phyloP scores from a whole-genome alignment of 1,139 yeast genomes.

The Taphrina flavorubra region DNA sequence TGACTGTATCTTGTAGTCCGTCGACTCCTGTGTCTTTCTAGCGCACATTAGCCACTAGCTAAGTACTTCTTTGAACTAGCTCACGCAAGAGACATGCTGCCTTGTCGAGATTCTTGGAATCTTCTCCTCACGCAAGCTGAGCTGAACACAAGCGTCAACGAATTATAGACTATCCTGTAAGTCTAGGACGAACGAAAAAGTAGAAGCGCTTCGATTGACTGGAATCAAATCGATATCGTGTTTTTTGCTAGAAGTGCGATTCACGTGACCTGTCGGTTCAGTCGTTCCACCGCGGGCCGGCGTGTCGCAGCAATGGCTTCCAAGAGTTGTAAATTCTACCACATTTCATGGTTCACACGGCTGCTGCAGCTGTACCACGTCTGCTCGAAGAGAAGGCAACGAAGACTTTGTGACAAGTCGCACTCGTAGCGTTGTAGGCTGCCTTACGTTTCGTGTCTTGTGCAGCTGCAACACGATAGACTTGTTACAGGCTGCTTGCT shows the following conservation, averaged over 20 bases:
- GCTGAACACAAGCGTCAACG: too few species aligned
- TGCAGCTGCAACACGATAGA: too few species aligned
- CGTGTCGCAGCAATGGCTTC: not conserved
- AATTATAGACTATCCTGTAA: not conserved
- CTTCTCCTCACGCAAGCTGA: too few species aligned
- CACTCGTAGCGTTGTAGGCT: too few species aligned
- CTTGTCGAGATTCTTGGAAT: not conserved
- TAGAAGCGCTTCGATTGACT: not conserved
- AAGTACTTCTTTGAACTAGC: not conserved
- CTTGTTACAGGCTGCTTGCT: too few species aligned
- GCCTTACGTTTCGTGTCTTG: too few species aligned
- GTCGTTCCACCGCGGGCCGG: not conserved
- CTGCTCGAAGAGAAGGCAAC: not conserved
- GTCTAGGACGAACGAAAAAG: not conserved
- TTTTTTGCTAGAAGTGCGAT: not conserved
- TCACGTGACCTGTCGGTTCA: not conserved
- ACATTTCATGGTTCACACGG: not conserved
- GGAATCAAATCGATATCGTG: not conserved
- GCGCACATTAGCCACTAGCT: not conserved
- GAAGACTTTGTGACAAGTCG: too few species aligned
- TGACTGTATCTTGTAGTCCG: conserved; percentile 75
- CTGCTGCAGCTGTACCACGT: not conserved
- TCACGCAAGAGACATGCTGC: conserved; percentile 21
- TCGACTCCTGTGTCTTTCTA: conserved; percentile 33
- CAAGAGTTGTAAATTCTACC: not conserved